Evolutionary conservation across 371 early-diverging fungal species (phyloP).

Genomic region (Amoeboaphelidium protococcarum): DNA sequence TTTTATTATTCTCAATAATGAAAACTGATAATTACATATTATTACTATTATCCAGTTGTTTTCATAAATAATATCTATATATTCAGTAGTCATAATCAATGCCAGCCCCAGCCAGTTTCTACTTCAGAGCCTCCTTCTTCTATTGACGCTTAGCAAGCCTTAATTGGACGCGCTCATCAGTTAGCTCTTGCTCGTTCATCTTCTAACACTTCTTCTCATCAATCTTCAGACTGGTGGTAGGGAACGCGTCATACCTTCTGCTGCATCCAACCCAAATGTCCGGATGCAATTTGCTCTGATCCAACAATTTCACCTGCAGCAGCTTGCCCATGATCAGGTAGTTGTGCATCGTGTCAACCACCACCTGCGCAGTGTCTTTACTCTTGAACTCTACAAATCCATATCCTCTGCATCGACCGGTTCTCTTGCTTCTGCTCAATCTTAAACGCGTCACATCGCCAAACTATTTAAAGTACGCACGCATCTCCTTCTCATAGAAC

Average conservation of each 20-base stretch:
- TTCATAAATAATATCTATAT: too few species aligned
- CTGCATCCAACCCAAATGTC: conserved; percentile 9
- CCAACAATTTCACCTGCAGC: too few species aligned
- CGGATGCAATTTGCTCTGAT: too few species aligned
- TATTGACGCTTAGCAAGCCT: conserved; percentile 10
- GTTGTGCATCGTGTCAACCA: conserved; percentile 83
- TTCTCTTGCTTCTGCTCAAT: conserved; percentile 61
- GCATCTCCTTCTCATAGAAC: conserved; percentile 79
- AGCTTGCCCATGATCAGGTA: conserved; percentile 56
- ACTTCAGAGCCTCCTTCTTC: conserved; percentile 23
- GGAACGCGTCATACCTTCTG: conserved; percentile 35
- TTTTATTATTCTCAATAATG: too few species aligned
- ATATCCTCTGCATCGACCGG: conserved; percentile 63
- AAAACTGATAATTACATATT: too few species aligned
- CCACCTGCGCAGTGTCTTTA: conserved; percentile 55
- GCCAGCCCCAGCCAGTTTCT: conserved; percentile 27
- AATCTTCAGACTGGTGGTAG: conserved; percentile 28
- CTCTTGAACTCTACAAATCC: conserved; percentile 68
- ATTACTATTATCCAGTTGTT: too few species aligned
- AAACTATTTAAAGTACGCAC: conserved; percentile 66
- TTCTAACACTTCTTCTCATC: conserved; percentile 27
- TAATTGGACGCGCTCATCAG: conserved; percentile 9
- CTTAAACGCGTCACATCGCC: conserved; percentile 51
- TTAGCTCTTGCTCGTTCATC: conserved; percentile 17
- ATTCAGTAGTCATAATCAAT: conserved; percentile 64